Evolutionary conservation across 2,329 filamentous ascomycete genomes (phyloP).

Genomic region (Ceratocystis alfenasii): DNA sequence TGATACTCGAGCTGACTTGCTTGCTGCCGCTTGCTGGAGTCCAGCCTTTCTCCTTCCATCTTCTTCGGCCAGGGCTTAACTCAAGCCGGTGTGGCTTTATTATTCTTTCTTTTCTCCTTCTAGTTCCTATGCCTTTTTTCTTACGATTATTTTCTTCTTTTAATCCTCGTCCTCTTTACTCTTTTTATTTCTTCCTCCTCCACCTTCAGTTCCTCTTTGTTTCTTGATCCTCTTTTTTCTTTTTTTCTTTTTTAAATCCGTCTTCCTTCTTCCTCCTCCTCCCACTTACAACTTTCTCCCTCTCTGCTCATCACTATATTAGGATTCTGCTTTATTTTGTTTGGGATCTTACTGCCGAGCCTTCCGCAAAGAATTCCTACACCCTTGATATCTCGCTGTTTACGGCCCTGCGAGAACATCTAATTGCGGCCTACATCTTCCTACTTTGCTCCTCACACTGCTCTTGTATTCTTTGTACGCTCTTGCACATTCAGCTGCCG

Average conservation of each 20-base stretch:
- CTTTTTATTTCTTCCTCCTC: background rate
- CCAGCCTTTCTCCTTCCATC: background rate
- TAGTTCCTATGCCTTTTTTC: background rate
- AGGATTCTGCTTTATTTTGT: constrained; percentile 9
- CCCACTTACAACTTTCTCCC: background rate
- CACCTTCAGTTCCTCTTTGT: background rate
- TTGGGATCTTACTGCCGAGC: constrained; percentile 10
- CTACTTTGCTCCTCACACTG: background rate
- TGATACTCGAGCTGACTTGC: background rate
- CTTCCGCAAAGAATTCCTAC: constrained; percentile 9
- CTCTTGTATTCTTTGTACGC: background rate
- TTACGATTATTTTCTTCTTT: background rate
- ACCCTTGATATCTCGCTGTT: constrained; percentile 2
- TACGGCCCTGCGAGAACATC: constrained; percentile 7
- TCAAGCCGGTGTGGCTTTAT: background rate
- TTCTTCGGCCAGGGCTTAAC: background rate
- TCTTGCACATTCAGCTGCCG: background rate
- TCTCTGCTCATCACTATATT: background rate
- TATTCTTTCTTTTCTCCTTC: background rate
- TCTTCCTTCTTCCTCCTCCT: background rate
- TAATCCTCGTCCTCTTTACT: background rate
- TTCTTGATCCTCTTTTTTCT: background rate
- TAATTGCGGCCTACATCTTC: background rate
- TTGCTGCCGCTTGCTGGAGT: background rate
- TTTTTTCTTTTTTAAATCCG: background rate